Base-by-base conservation (phyloP, 495 filamentous ascomycete species). In the Hapsidospora chrysogenum region DNA sequence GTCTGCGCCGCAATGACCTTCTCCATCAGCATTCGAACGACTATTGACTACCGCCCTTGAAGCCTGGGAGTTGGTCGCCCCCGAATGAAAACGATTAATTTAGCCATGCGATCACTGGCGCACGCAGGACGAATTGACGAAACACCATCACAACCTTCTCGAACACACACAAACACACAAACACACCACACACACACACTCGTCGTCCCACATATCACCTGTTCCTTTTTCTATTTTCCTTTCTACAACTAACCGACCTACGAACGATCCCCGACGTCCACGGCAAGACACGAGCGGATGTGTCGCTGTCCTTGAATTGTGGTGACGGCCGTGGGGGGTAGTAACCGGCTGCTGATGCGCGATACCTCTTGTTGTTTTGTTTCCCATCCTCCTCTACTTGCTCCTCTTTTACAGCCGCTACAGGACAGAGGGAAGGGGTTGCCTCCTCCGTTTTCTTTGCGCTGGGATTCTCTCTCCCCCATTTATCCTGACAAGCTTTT, bases 51-150 rank as follows among this genome's bases (percentile, higher is more conserved):
- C n/a, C n/a, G n/a, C n/a, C n/a, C n/a, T n/a, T n/a, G n/a, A n/a
- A n/a, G n/a, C n/a, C n/a, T n/a, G n/a, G n/a, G n/a, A n/a, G n/a
- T n/a, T n/a, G n/a, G n/a, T n/a, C n/a, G n/a, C n/a, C n/a, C n/a
- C n/a, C n/a, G n/a, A n/a, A n/a, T n/a, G n/a, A n/a, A n/a, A n/a
- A n/a, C n/a, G n/a, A n/a, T n/a, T n/a, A n/a, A n/a, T n/a, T 51
- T 53, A 56, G 56, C 59, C 64, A 51, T 52, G 42, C 47, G 38
- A 54, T 51, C 51, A 52, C 48, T 46, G 57, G 54, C 57, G 57
- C 55, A 53, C 50, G 51, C 54, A 60, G 60, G 58, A 69, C 57
- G 64, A 70, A 60, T 60, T 66, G 53, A 69, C 63, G 64, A 69
- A 54, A 56, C 51, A 49, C 46, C 41, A 47, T 56, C 51, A 48